Evolutionary conservation across 1,284 basidiomycete genomes (phyloP).

Genomic region (Rhodofomes roseus): DNA sequence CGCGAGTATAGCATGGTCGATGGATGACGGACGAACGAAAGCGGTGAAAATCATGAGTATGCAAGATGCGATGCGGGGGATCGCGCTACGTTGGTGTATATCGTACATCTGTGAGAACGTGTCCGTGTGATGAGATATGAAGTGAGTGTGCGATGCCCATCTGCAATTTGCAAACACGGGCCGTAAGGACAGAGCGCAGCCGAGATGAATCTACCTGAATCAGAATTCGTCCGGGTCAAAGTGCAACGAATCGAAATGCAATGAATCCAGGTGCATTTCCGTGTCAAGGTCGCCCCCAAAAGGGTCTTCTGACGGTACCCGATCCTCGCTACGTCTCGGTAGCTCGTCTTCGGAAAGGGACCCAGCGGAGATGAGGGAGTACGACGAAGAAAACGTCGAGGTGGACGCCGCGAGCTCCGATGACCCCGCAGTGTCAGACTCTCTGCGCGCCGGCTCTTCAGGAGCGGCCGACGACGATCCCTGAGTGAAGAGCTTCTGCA

Average conservation of each 20-base stretch:
- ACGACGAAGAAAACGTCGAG: not conserved
- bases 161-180: not conserved
- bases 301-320: not conserved
- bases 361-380: not conserved
- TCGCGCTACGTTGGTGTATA: not conserved
- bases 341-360: constrained; percentile 2
- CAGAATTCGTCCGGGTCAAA: constrained; percentile 57
- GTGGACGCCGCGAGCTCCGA: not conserved
- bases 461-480: constrained; percentile 1
- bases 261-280: constrained; percentile 64
- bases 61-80: not conserved
- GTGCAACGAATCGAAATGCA: constrained; percentile 64
- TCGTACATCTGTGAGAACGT: not conserved
- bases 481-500: constrained; percentile 26
- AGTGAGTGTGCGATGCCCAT: not conserved
- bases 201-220: not conserved
- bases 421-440: not conserved
- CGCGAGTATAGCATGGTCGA: not conserved
- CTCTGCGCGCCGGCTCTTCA: constrained; percentile 1
- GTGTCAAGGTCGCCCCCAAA: constrained; percentile 3
- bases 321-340: not conserved
- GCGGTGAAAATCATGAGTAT: not conserved
- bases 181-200: not conserved
- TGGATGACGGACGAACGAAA: not conserved
- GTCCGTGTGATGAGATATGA: constrained; percentile 5